These are phyloP conservation scores for Verticillium nonalfalfae DNA, from an alignment of 2,329 filamentous ascomycete species.

Conservation along the genomic window DNA sequence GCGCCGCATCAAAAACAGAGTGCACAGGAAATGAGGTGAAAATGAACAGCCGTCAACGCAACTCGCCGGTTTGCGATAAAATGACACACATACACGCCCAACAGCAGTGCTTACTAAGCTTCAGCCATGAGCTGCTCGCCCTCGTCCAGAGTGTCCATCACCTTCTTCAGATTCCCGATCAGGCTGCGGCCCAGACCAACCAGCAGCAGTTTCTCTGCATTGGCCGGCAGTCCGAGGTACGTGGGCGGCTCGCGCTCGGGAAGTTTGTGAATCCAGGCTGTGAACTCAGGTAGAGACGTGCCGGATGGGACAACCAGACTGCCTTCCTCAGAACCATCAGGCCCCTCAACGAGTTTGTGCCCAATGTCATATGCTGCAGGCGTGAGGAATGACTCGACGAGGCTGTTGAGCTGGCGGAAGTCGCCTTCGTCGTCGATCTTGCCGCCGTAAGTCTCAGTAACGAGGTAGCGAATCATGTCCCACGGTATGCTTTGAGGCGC, in stretches of 20 bases:
- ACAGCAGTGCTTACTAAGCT: conserved; percentile 13
- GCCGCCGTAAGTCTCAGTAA: conserved; percentile 93
- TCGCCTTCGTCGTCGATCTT: conserved; percentile 93
- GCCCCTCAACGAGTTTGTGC: conserved; percentile 75
- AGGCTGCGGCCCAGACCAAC: conserved; percentile 82
- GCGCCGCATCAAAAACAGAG: no score
- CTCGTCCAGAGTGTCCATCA: conserved; percentile 86
- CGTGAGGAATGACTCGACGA: conserved; percentile 76
- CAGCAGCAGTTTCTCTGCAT: conserved; percentile 91
- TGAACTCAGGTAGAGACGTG: conserved; percentile 80
- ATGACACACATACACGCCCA: not conserved
- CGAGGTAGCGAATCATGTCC: conserved; percentile 86
- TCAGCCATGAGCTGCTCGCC: conserved; percentile 85
- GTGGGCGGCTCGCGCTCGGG: conserved; percentile 95
- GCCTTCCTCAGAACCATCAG: conserved; percentile 49
- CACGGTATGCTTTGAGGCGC: conserved; percentile 91
- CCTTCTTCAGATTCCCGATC: conserved; percentile 76
- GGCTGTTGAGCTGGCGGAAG: conserved; percentile 63
- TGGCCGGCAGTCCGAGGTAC: conserved; percentile 87
- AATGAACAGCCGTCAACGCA: no score
- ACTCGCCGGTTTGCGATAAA: not conserved
- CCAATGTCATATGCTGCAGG: conserved; percentile 87
- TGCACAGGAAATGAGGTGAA: no score
- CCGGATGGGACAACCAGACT: conserved; percentile 70
- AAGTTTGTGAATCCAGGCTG: conserved; percentile 82